Conservation (phyloP, 306 rosid species). For the Hippophae rhamnoides region DNA sequence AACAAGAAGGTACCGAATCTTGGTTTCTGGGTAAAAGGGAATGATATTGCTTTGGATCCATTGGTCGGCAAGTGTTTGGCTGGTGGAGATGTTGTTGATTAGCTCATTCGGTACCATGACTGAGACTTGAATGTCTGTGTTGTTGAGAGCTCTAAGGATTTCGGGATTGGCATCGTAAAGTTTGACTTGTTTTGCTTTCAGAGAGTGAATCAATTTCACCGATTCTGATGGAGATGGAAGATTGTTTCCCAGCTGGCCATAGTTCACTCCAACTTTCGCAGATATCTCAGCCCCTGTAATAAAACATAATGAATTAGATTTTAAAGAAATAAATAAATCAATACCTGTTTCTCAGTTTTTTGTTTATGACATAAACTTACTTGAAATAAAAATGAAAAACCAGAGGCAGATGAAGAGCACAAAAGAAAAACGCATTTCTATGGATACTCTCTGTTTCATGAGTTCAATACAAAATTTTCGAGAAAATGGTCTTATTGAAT, state of each 20-base stretch:
- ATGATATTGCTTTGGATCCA: constrained; percentile 58
- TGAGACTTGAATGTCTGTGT: constrained; percentile 54
- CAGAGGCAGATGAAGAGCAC: no score
- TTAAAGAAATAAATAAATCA: no score
- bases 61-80: constrained; percentile 54
- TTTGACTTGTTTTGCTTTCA: constrained; percentile 53
- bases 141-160: constrained; percentile 36
- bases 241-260: constrained; percentile 64
- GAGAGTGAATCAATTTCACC: constrained; percentile 35
- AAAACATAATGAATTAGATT: neutral
- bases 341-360: no score
- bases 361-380: no score
- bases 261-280: constrained; percentile 63
- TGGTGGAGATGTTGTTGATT: constrained; percentile 45
- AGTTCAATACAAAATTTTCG: no score
- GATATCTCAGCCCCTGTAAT: constrained; percentile 39
- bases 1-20: constrained; percentile 53
- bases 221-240: constrained; percentile 48
- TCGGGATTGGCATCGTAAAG: constrained; percentile 65
- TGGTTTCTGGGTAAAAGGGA: constrained; percentile 46
- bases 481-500: no score
- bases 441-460: no score
- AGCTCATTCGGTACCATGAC: constrained; percentile 65
- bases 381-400: no score
- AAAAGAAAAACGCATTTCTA: no score